Evolutionary conservation across 495 filamentous ascomycete genomes (phyloP).

Genomic region (Trichoderma gamsii): DNA sequence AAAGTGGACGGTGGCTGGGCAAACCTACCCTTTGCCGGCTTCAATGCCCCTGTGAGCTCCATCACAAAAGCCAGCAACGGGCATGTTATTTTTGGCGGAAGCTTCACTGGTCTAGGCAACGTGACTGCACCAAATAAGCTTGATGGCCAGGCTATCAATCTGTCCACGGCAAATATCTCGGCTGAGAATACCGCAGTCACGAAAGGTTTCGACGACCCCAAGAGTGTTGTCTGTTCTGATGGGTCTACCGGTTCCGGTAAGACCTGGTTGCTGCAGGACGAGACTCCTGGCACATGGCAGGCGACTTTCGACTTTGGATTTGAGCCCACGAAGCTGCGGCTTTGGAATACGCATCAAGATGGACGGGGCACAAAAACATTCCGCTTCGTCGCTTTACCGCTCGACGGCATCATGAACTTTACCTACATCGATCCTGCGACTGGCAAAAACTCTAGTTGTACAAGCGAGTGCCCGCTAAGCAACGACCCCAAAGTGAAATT

Average conservation of each 20-base stretch:
- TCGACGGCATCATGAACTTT: conserved; percentile 93
- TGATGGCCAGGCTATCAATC: conserved; percentile 73
- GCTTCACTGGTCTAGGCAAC: conserved; percentile 89
- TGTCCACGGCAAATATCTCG: conserved; percentile 68
- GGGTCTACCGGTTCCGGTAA: conserved; percentile 58
- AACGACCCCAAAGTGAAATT: conserved; percentile 54
- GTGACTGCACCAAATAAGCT: conserved; percentile 52
- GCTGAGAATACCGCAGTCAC: conserved; percentile 53
- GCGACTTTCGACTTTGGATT: conserved; percentile 79
- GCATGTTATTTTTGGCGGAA: conserved; percentile 85
- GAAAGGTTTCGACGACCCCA: conserved; percentile 68
- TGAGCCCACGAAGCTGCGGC: conserved; percentile 72
- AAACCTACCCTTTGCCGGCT: conserved; percentile 82
- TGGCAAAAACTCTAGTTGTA: conserved; percentile 60
- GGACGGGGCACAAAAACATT: conserved; percentile 83
- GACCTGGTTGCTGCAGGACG: conserved; percentile 81
- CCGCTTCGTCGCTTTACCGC: conserved; percentile 72
- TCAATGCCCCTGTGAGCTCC: conserved; percentile 87
- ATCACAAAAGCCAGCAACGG: conserved; percentile 73
- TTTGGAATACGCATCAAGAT: conserved; percentile 84
- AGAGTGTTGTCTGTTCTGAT: conserved; percentile 74
- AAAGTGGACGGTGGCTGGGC: conserved; percentile 66
- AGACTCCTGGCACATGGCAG: conserved; percentile 74
- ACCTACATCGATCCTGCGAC: conserved; percentile 76
- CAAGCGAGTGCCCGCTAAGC: conserved; percentile 73